A percentile compares a stretch with the other conserved stretches of the same genome.
Evolutionary conservation across 2,329 filamentous ascomycete genomes (phyloP).

Genomic region (Pyrenophora seminiperda): DNA sequence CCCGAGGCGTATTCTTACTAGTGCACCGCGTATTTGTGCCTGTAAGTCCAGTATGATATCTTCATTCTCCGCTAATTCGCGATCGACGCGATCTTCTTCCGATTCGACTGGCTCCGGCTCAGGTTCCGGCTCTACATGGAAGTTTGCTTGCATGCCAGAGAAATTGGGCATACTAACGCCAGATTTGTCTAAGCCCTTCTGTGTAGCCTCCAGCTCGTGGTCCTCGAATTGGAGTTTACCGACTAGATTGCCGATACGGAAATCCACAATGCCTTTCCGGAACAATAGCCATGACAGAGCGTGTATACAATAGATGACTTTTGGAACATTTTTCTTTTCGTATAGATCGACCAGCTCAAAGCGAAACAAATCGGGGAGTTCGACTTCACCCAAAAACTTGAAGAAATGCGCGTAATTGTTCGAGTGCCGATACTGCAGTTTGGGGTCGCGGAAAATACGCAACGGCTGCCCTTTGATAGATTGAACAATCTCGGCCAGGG

Average conservation of each 20-base stretch:
- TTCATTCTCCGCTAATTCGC: conserved; percentile 81
- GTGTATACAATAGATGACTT: conserved; percentile 98
- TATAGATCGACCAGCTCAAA: conserved; percentile 98
- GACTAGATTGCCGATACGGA: conserved; percentile 94
- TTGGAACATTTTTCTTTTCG: conserved; percentile 99
- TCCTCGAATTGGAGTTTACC: conserved; percentile 97
- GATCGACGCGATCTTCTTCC: conserved; percentile 84
- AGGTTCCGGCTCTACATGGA: conserved; percentile 83
- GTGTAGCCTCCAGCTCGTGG: conserved; percentile 94
- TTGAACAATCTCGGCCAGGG: conserved; percentile 90
- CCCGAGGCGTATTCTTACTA: conserved; percentile 77
- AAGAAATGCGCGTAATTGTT: conserved; percentile 99
- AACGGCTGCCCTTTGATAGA: conserved; percentile 75
- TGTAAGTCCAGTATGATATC: conserved; percentile 77
- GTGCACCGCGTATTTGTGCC: conserved; percentile 80
- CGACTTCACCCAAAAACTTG: conserved; percentile 86
- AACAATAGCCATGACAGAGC: conserved; percentile 97
- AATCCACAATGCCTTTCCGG: conserved; percentile 91
- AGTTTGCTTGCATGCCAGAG: conserved; percentile 94
- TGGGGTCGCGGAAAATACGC: conserved; percentile 83
- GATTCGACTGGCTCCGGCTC: conserved; percentile 78
- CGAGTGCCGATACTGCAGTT: conserved; percentile 90
- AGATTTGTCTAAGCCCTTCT: conserved; percentile 94
- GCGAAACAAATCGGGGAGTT: conserved; percentile 91
- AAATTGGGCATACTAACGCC: conserved; percentile 97